These are phyloP conservation scores for Arachis hypogaea DNA, from an alignment of 306 rosid species.

Conservation along the genomic window DNA sequence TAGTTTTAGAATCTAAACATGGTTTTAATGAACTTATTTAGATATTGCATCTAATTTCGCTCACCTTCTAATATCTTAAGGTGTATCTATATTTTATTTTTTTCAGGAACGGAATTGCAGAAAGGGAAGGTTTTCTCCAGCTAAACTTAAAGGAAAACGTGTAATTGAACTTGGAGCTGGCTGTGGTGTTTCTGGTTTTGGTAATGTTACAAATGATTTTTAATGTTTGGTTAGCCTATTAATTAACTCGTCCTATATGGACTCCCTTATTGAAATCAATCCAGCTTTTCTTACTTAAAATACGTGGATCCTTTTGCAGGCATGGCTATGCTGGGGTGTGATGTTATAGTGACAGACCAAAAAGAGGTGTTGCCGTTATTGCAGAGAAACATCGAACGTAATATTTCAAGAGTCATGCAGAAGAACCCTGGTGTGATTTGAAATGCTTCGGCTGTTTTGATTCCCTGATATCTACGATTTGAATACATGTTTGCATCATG, in stretches of 20 bases:
- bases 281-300: constrained; percentile 27
- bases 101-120: constrained; percentile 85
- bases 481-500: constrained; percentile 1
- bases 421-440: constrained; percentile 61
- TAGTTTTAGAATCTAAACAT: background rate
- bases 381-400: constrained; percentile 83
- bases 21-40: background rate
- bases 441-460: constrained; percentile 14
- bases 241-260: background rate
- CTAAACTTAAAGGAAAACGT: constrained; percentile 91
- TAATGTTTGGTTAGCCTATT: constrained; percentile 12
- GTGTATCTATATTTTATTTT: constrained; percentile 22
- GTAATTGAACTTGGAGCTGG: constrained; percentile 97
- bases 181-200: constrained; percentile 96
- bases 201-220: constrained; percentile 47
- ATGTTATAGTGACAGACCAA: constrained; percentile 86
- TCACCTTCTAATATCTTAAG: constrained; percentile 10
- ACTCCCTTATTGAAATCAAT: constrained; percentile 29
- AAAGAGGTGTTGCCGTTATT: constrained; percentile 83
- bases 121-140: constrained; percentile 82
- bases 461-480: background rate
- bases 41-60: constrained; percentile 28
- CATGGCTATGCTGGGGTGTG: constrained; percentile 93
- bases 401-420: constrained; percentile 79
- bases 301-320: constrained; percentile 54